Conservation (phyloP, 495 filamentous ascomycete genomes). For the Trichocladium uniseriatum region DNA sequence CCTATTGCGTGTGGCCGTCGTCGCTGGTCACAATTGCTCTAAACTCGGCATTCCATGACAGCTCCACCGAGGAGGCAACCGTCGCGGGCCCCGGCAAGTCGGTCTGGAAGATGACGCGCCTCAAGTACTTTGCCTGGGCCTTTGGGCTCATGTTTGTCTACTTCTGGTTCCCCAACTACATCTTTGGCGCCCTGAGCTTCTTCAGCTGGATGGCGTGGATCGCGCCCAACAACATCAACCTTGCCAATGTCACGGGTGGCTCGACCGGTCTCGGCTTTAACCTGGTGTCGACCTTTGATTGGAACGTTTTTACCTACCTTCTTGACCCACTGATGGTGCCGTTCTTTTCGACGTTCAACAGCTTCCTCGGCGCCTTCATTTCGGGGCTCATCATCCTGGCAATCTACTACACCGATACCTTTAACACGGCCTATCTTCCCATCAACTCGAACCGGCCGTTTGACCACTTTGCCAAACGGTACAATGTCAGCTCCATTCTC, state of each 20-base stretch:
- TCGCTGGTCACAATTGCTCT: slow-evolving; percentile 38
- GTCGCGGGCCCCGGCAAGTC: slow-evolving; percentile 28
- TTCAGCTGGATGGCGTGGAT: slow-evolving; percentile 41
- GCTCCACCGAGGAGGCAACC: slow-evolving; percentile 16
- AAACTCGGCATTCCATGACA: slow-evolving; percentile 36
- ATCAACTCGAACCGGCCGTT: slow-evolving; percentile 33
- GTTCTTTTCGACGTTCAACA: slow-evolving; percentile 37
- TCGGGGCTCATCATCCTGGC: slow-evolving; percentile 25
- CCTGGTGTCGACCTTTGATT: slow-evolving; percentile 35
- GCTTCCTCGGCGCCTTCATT: slow-evolving; percentile 26
- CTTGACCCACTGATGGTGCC: slow-evolving; percentile 36
- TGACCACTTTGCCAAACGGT: slow-evolving; percentile 29
- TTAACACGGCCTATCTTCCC: slow-evolving; percentile 31
- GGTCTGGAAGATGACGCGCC: slow-evolving; percentile 25
- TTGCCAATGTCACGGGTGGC: slow-evolving; percentile 26
- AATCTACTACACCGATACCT: slow-evolving; percentile 33
- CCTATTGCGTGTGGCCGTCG: slow-evolving; percentile 36
- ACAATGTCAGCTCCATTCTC: slow-evolving; percentile 31
- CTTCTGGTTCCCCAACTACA: slow-evolving; percentile 39
- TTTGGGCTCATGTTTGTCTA: slow-evolving; percentile 34
- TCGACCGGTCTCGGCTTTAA: slow-evolving; percentile 31
- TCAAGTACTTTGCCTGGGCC: slow-evolving; percentile 28
- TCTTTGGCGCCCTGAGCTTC: slow-evolving; percentile 29
- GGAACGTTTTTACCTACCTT: slow-evolving; percentile 30
- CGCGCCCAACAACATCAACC: slow-evolving; percentile 26